These are phyloP conservation scores for Epichloe glyceriae DNA, from an alignment of 2,329 filamentous ascomycete species.

Conservation along the genomic window DNA sequence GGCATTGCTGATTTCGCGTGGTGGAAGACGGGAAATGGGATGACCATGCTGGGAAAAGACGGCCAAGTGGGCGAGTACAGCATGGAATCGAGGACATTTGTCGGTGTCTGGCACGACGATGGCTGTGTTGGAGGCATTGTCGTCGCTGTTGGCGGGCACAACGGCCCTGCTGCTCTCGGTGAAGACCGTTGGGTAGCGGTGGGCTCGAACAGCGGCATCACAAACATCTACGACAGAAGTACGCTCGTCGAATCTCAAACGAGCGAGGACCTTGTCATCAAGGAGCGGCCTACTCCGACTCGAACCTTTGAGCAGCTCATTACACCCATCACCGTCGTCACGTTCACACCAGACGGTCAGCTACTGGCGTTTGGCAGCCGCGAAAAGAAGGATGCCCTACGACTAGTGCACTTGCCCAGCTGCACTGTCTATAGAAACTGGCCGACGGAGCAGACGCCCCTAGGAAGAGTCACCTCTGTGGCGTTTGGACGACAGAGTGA, in stretches of 20 bases:
- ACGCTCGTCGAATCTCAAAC: constrained; percentile 36
- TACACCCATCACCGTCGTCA: constrained; percentile 66
- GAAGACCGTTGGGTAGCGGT: constrained; percentile 82
- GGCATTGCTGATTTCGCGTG: constrained; percentile 86
- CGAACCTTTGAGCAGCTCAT: constrained; percentile 74
- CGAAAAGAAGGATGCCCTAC: constrained; percentile 78
- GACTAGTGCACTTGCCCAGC: constrained; percentile 77
- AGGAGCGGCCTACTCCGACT: constrained; percentile 56
- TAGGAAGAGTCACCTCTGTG: constrained; percentile 69
- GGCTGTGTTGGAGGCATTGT: constrained; percentile 78
- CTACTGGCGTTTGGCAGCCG: constrained; percentile 74
- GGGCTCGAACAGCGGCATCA: constrained; percentile 74
- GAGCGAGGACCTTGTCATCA: constrained; percentile 37
- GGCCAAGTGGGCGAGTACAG: constrained; percentile 88
- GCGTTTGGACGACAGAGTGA: constrained; percentile 54
- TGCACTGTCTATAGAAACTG: constrained; percentile 95
- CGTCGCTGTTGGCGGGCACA: constrained; percentile 60
- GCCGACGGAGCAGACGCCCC: constrained; percentile 80
- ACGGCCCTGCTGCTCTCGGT: constrained; percentile 50
- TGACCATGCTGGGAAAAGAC: constrained; percentile 72
- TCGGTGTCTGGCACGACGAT: constrained; percentile 81
- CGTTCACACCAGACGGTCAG: constrained; percentile 82
- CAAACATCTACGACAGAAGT: constrained; percentile 84
- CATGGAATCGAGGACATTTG: constrained; percentile 51
- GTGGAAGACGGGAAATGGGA: constrained; percentile 75